A percentile compares a stretch with the other conserved stretches of the same genome.
These are phyloP conservation scores for Linanthus parryae DNA, from an alignment of 148 eudicot genomes.

Conservation along the genomic window DNA sequence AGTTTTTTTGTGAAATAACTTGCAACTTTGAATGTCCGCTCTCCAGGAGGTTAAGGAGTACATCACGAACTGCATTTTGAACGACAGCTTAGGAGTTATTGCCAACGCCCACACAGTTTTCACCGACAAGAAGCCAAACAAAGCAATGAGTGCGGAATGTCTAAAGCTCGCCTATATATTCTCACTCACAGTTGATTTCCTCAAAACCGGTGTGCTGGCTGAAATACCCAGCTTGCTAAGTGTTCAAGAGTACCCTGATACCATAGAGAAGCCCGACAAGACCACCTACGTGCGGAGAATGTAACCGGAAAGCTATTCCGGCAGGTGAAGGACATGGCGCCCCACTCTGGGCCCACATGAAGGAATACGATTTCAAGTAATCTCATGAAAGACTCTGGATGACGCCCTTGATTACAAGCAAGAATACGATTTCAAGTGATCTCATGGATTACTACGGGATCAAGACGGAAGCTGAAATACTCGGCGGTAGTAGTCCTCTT, in stretches of 20 bases:
- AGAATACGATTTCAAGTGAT: constrained; percentile 30
- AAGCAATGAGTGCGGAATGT: constrained; percentile 42
- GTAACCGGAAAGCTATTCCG: constrained; percentile 42
- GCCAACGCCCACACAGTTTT: constrained; percentile 47
- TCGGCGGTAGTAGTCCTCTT: constrained; percentile 33
- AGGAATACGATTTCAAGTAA: constrained; percentile 30
- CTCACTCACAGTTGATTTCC: constrained; percentile 52
- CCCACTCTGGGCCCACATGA: constrained; percentile 25
- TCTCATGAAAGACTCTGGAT: no score
- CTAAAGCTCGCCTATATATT: constrained; percentile 34
- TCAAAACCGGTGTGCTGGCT: constrained; percentile 51
- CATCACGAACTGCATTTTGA: constrained; percentile 39
- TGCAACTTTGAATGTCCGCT: no score
- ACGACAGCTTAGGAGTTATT: constrained; percentile 51
- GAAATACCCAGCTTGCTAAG: constrained; percentile 29
- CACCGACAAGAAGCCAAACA: constrained; percentile 25
- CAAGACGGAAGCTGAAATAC: constrained; percentile 38
- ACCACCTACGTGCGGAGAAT: constrained; percentile 17
- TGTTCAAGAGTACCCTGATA: constrained; percentile 52
- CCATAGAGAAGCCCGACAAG: constrained; percentile 47
- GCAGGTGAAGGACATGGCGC: constrained; percentile 29
- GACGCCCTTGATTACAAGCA: constrained; percentile 12
- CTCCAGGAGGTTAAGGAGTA: constrained; percentile 53
- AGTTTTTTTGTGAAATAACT: no score
- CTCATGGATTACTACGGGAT: constrained; percentile 39